Evolutionary conservation across 176 grass and related monocot species (phyloP).

Genomic region (Themeda triandra): DNA sequence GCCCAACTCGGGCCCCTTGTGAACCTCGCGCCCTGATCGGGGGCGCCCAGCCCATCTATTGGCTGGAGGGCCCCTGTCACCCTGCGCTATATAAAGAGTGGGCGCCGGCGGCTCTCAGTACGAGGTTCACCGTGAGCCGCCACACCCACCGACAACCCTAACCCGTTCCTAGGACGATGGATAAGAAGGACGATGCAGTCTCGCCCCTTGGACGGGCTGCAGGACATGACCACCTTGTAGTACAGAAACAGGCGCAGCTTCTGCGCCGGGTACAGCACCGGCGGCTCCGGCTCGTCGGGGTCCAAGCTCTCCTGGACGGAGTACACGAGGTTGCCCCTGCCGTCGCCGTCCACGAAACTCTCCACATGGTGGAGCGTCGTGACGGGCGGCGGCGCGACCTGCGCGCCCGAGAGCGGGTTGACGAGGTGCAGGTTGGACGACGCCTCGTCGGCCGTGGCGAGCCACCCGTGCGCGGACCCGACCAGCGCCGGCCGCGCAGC

Average conservation of each 20-base stretch:
- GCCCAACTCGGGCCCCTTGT: no score
- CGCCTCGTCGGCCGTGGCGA: neutral
- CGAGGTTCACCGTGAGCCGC: no score
- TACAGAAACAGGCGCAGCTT: neutral
- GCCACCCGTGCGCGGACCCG: conserved; percentile 18
- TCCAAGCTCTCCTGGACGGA: neutral
- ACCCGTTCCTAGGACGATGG: no score
- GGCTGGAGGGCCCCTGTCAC: no score
- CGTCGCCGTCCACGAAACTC: neutral
- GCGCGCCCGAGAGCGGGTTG: neutral
- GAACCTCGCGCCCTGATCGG: no score
- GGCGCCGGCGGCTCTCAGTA: no score
- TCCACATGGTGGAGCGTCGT: neutral
- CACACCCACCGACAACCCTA: no score
- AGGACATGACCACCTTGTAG: neutral
- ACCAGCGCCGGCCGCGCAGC: conserved; percentile 1
- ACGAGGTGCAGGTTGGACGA: conserved; percentile 5
- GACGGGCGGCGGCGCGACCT: neutral
- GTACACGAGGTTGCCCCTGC: neutral
- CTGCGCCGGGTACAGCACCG: neutral
- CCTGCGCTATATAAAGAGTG: no score
- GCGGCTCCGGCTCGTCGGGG: neutral
- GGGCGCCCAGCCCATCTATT: no score
- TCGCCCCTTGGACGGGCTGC: neutral
- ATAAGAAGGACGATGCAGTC: neutral